Percentiles rank a stretch among this genome's conserved stretches.
These are phyloP conservation scores for Sporothrix variecibatus DNA, from an alignment of 2,329 filamentous ascomycete species.

Conservation along the genomic window DNA sequence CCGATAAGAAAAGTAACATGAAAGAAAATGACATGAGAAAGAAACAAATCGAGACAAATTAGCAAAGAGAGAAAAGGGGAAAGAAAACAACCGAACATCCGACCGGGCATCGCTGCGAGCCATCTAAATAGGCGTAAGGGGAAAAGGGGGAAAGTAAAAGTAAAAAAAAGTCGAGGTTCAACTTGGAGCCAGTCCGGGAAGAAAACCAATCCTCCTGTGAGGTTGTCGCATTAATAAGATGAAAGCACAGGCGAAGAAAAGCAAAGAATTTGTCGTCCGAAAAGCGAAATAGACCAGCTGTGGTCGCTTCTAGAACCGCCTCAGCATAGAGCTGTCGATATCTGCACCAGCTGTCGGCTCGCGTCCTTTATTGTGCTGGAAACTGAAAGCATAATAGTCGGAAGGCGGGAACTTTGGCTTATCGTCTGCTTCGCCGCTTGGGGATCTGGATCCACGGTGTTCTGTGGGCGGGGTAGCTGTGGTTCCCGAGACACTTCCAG, in stretches of 20 bases:
- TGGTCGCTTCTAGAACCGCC: constrained; percentile 40
- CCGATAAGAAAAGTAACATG: constrained; percentile 1
- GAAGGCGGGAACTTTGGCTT: constrained; percentile 45
- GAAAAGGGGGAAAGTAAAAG: background rate
- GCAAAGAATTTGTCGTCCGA: background rate
- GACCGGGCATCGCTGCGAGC: constrained; percentile 27
- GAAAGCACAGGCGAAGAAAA: background rate
- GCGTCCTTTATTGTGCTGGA: constrained; percentile 44
- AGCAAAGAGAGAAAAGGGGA: no score
- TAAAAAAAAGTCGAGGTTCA: background rate
- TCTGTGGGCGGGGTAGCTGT: constrained; percentile 39
- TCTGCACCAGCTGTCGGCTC: constrained; percentile 43
- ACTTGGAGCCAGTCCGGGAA: background rate
- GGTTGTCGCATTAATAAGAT: no score
- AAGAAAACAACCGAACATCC: background rate
- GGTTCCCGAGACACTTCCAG: constrained; percentile 38
- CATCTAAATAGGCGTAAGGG: background rate
- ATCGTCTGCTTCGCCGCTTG: constrained; percentile 36
- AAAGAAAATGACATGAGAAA: background rate
- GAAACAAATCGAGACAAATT: background rate
- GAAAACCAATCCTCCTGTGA: background rate
- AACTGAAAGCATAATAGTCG: background rate
- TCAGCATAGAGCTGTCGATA: constrained; percentile 59
- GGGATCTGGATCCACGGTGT: constrained; percentile 38
- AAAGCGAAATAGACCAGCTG: constrained; percentile 13